Evolutionary conservation across 2,329 filamentous ascomycete species (phyloP), one percentile per base, ranked within the genome.

Genomic region (Fusarium pseudocircinatum): DNA sequence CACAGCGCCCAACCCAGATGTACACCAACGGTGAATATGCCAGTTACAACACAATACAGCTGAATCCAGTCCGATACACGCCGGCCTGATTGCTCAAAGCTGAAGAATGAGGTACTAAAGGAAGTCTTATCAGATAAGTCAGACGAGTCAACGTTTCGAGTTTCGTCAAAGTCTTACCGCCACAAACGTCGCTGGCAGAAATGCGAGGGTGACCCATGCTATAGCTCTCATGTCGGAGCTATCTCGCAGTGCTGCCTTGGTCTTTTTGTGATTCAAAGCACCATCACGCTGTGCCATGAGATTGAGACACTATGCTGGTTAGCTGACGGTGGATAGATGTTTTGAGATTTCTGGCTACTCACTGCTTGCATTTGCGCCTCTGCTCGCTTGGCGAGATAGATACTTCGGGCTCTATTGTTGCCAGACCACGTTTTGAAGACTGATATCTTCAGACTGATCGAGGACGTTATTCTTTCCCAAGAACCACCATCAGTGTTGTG

Each of bases 111-210:
- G 10, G 49, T 53, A 28, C 32, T 37, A 37, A 52, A 52, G 18
- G 37, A 52, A 9, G 32, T 26, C 49, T 37, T 11, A 37, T 52
- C n/a, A 52, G 49, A 52, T 15, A 8, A 16, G 32, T 22, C 32
- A 37, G 49, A 52, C 22, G 16, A 16, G 32, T 26, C 24, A 37
- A 12, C 8, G 4, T 8, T 8, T 22, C 9, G 5, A 26, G 12
- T 1, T 3, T 2, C 13, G 18, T 16, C 4, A 0, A 37, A 7
- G 7, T 22, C n/a, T 37, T 37, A 37, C 18, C 13, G 13, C 49
- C 9, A 52, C 49, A 37, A 52, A 37, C n/a, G 24, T 52, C 32
- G 24, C 49, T 22, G 49, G 32, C 4, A 52, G 49, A 7, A 37
- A 52, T 6, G 10, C 49, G 16, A 52, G 32, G 7, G 49, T 37